These are phyloP conservation scores for Microsporum ferrugineum DNA, from an alignment of 2,329 filamentous ascomycete genomes.

Conservation along the genomic window DNA sequence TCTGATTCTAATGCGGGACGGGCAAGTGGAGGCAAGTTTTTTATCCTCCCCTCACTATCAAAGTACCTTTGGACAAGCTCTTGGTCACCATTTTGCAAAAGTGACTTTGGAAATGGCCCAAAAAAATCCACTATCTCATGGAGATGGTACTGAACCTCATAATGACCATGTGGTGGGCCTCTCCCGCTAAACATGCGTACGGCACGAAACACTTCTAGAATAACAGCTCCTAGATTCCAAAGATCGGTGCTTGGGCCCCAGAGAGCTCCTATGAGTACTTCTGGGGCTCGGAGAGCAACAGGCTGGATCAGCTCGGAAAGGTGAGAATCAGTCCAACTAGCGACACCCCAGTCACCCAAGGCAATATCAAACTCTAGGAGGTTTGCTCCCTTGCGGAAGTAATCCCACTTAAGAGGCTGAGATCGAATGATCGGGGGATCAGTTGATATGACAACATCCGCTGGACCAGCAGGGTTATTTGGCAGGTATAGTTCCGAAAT, in stretches of 20 bases:
- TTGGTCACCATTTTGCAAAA: no score
- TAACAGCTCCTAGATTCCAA: conserved; percentile 18
- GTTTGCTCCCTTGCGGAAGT: no score
- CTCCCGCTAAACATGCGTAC: conserved; percentile 12
- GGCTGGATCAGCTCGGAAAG: conserved; percentile 19
- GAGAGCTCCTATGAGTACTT: conserved; percentile 19
- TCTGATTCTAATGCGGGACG: no score
- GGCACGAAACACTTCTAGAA: background rate
- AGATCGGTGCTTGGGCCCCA: conserved; percentile 21
- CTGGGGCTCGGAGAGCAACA: conserved; percentile 20
- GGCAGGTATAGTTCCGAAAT: conserved; percentile 10
- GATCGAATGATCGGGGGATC: no score
- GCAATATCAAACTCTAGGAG: conserved; percentile 14
- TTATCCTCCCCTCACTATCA: no score
- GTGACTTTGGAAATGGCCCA: no score
- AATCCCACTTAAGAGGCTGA: no score
- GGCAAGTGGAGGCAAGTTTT: no score
- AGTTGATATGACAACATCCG: no score
- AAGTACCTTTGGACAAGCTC: no score
- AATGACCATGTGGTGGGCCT: conserved; percentile 3
- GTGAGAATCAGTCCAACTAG: conserved; percentile 17
- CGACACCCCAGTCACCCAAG: conserved; percentile 20
- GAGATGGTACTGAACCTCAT: conserved; percentile 12
- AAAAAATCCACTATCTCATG: conserved; percentile 9
- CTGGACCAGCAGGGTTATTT: no score